Percentiles rank a stretch among this genome's conserved stretches.
These are phyloP conservation scores for Monoraphidium neglectum DNA, from an alignment of 139 green algal genomes.

Conservation along the genomic window DNA sequence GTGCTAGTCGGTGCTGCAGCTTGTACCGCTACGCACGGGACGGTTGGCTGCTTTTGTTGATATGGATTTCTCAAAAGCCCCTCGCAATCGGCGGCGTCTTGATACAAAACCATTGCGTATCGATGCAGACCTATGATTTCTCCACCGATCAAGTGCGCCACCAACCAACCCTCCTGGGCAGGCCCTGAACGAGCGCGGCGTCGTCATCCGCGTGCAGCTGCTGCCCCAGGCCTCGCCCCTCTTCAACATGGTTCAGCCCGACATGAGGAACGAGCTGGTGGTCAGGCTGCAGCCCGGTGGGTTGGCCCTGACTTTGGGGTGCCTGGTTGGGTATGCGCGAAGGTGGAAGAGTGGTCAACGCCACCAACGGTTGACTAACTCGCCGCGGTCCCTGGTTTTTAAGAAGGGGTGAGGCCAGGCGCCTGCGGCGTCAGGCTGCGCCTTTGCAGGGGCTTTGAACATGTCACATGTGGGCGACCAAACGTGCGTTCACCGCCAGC, in stretches of 20 bases:
- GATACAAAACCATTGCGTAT: too few relatives aligned
- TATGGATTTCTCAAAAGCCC: too few relatives aligned
- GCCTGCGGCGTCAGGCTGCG: background rate
- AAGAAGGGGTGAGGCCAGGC: background rate
- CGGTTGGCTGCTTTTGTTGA: too few relatives aligned
- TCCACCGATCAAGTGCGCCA: too few relatives aligned
- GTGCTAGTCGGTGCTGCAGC: too few relatives aligned
- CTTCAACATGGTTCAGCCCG: slow-evolving; percentile 45
- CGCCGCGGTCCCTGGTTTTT: background rate
- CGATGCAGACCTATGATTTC: too few relatives aligned
- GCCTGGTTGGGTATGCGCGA: background rate
- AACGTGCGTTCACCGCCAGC: too few relatives aligned
- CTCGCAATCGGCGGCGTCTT: too few relatives aligned
- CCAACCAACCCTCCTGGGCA: too few relatives aligned
- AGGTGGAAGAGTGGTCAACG: too few relatives aligned
- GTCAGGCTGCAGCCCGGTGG: slow-evolving; percentile 66
- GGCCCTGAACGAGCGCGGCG: slow-evolving; percentile 21
- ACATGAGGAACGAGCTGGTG: slow-evolving; percentile 95
- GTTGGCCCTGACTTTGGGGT: background rate
- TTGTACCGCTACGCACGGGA: too few relatives aligned
- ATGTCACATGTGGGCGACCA: background rate
- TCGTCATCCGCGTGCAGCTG: slow-evolving; percentile 66
- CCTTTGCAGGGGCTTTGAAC: background rate
- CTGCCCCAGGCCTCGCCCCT: slow-evolving; percentile 41
- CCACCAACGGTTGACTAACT: too few relatives aligned